These are phyloP conservation scores for Colletotrichum zoysiae DNA, from an alignment of 2,329 filamentous ascomycete genomes.

Conservation along the genomic window DNA sequence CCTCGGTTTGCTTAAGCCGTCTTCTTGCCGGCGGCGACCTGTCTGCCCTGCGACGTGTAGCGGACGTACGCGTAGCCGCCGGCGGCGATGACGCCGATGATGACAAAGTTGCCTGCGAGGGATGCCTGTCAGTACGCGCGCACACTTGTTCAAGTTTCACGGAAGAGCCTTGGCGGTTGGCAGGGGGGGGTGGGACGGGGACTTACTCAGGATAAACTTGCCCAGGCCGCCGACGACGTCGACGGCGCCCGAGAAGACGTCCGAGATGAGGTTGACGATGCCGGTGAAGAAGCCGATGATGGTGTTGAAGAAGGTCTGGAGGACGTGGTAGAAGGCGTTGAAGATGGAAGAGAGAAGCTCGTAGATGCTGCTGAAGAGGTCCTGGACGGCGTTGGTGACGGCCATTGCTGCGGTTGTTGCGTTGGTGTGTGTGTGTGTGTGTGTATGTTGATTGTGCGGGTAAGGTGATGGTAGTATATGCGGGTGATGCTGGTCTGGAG, in stretches of 20 bases:
- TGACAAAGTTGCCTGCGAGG: conserved; percentile 52
- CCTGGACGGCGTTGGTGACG: conserved; percentile 52
- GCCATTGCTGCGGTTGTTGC: conserved; percentile 47
- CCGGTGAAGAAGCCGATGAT: conserved; percentile 54
- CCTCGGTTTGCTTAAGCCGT: conserved; percentile 26
- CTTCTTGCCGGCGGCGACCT: conserved; percentile 49
- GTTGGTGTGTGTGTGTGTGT: no score
- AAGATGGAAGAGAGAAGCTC: conserved; percentile 56
- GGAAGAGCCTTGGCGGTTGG: background rate
- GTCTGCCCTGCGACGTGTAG: conserved; percentile 50
- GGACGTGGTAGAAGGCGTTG: conserved; percentile 50
- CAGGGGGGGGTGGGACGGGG: background rate
- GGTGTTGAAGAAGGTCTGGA: conserved; percentile 51
- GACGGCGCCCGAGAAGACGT: conserved; percentile 52
- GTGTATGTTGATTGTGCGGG: background rate
- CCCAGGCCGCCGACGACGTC: conserved; percentile 55
- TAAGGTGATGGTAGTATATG: no score
- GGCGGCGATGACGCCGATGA: conserved; percentile 51
- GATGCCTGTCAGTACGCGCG: background rate
- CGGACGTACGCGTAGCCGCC: conserved; percentile 50
- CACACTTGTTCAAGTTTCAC: background rate
- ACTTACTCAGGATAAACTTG: conserved; percentile 56
- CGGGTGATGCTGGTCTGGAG: no score
- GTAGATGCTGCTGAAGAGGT: conserved; percentile 57
- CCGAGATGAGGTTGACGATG: conserved; percentile 52